These are phyloP conservation scores for Volvox carteri DNA, from an alignment of 163 green algal species.

Conservation along the genomic window DNA sequence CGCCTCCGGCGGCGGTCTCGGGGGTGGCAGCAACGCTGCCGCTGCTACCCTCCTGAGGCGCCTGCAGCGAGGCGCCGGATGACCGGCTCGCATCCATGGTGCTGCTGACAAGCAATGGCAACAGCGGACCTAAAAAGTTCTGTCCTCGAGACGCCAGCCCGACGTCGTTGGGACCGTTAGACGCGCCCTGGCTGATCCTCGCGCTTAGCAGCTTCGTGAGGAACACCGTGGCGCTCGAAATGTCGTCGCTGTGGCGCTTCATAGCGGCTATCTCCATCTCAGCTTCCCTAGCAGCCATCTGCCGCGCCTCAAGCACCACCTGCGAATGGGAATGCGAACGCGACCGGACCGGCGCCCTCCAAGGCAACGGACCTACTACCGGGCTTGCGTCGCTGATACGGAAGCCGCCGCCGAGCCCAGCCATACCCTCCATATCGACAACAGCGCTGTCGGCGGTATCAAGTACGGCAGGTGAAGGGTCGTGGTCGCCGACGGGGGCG, in stretches of 20 bases:
- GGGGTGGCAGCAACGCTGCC: background rate
- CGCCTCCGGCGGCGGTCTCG: background rate
- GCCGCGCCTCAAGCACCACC: background rate
- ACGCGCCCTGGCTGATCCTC: background rate
- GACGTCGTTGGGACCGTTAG: background rate
- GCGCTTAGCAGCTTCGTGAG: constrained; percentile 16
- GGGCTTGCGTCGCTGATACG: too few species aligned
- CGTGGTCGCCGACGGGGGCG: background rate
- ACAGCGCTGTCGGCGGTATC: background rate
- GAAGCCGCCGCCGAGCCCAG: too few species aligned
- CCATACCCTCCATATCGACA: background rate
- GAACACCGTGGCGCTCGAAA: background rate
- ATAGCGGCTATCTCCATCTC: background rate
- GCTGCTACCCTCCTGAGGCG: background rate
- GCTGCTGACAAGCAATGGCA: constrained; percentile 16
- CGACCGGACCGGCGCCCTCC: too few species aligned
- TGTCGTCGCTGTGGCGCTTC: background rate
- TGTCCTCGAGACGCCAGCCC: background rate
- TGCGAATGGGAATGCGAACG: background rate
- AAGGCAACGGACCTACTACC: too few species aligned
- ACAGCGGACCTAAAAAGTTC: constrained; percentile 19
- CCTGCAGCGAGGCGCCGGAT: too few species aligned
- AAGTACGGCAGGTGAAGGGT: background rate
- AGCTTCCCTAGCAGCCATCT: background rate
- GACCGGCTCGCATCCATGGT: background rate